Evolutionary conservation across 2,329 filamentous ascomycete genomes (phyloP).

Genomic region (Aureobasidium sp.): DNA sequence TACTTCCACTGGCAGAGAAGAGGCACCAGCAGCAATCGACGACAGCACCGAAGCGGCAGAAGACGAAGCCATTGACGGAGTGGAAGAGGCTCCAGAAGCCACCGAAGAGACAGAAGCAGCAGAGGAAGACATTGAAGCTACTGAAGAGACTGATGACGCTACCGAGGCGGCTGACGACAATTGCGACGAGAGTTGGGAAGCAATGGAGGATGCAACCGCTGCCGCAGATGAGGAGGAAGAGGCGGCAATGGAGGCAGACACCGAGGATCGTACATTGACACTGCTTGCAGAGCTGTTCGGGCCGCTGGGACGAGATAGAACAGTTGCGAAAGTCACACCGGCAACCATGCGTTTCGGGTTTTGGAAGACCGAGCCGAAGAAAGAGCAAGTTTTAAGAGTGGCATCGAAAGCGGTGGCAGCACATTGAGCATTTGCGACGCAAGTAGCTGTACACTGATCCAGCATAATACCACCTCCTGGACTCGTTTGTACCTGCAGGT

Average conservation of each 20-base stretch:
- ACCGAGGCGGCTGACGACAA: not conserved
- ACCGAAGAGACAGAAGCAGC: not conserved
- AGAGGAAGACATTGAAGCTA: not conserved
- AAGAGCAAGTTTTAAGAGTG: too few species aligned
- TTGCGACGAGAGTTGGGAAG: not conserved
- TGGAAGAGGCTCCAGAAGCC: not conserved
- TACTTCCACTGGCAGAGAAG: not conserved
- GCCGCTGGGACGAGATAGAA: too few species aligned
- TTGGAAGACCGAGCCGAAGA: too few species aligned
- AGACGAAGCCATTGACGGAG: slow-evolving; percentile 1
- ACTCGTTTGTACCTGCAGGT: too few species aligned
- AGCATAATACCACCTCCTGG: too few species aligned
- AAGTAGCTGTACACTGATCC: too few species aligned
- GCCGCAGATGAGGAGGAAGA: not conserved
- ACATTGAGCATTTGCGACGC: too few species aligned
- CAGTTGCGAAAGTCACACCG: too few species aligned
- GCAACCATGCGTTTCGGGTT: too few species aligned
- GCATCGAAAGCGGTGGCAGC: too few species aligned
- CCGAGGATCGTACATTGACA: not conserved
- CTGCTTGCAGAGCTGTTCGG: too few species aligned
- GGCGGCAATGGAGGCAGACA: not conserved
- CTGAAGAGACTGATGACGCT: not conserved
- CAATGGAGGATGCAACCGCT: not conserved
- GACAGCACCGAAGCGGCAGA: not conserved
- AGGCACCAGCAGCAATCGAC: not conserved